A percentile compares a stretch with the other conserved stretches of the same genome.
phyloP scores from a whole-genome alignment of 2,329 filamentous ascomycete genomes.

The Zymoseptoria brevis region DNA sequence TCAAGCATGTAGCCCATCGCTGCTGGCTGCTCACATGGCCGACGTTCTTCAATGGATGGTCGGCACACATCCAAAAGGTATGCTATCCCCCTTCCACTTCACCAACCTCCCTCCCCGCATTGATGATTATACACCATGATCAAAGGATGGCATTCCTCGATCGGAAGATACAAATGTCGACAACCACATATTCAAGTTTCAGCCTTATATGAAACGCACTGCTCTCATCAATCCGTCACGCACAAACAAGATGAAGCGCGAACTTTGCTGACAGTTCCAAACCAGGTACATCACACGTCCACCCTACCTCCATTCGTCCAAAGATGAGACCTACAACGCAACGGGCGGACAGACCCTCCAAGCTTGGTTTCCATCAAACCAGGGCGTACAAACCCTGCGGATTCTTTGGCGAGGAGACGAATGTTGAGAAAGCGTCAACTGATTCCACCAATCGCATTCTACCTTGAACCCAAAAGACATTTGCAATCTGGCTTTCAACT shows the following conservation, averaged over 20 bases:
- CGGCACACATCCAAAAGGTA: constrained; percentile 13
- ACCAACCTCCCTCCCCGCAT: constrained; percentile 15
- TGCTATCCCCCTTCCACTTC: neutral
- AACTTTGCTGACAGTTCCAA: constrained; percentile 25
- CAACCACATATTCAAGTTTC: constrained; percentile 56
- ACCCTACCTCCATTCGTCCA: constrained; percentile 20
- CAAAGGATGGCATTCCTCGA: constrained; percentile 59
- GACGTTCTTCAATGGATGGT: neutral
- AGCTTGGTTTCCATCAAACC: constrained; percentile 37
- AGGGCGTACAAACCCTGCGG: constrained; percentile 21
- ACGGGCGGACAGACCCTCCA: constrained; percentile 60
- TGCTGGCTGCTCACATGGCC: neutral
- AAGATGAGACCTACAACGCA: constrained; percentile 61
- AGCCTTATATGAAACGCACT: constrained; percentile 57
- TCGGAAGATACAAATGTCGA: constrained; percentile 56
- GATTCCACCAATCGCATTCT: constrained; percentile 32
- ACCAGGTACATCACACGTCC: constrained; percentile 15
- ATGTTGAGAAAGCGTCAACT: constrained; percentile 59
- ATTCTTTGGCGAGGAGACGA: constrained; percentile 7
- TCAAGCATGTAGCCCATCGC: neutral
- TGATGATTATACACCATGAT: constrained; percentile 54
- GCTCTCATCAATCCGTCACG: constrained; percentile 17
- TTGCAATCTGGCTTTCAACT: constrained; percentile 1
- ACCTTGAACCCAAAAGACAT: neutral
- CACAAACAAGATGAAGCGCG: constrained; percentile 1